Conservation (phyloP, 768 basidiomycete species). For the Termitomyces sp. region DNA sequence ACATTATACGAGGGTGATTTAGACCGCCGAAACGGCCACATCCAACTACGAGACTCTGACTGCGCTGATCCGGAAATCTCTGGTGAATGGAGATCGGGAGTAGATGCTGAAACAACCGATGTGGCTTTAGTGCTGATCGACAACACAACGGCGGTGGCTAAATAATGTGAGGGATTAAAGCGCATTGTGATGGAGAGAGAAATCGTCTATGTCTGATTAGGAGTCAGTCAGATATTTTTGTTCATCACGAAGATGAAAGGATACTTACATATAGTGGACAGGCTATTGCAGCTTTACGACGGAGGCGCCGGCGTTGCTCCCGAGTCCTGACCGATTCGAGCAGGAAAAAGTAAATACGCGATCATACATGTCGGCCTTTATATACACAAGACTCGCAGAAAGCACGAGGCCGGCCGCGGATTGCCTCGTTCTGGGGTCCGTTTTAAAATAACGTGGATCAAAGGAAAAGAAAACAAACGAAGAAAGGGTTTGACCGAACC, state of each 20-base stretch:
- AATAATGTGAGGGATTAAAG: slow-evolving; percentile 11
- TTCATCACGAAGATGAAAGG: too few relatives aligned
- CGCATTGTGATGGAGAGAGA: slow-evolving; percentile 7
- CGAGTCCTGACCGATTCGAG: not conserved
- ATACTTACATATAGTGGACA: not conserved
- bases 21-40: slow-evolving; percentile 9
- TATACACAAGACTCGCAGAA: not conserved
- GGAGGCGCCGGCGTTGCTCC: slow-evolving; percentile 6
- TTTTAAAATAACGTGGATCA: not conserved
- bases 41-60: slow-evolving; percentile 7
- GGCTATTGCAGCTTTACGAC: not conserved
- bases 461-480: not conserved
- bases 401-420: slow-evolving; percentile 6
- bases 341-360: not conserved
- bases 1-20: not conserved
- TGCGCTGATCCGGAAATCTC: slow-evolving; percentile 1
- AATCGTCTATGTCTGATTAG: not conserved
- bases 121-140: slow-evolving; percentile 8
- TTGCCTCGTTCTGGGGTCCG: slow-evolving; percentile 11
- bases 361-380: slow-evolving; percentile 6
- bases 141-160: slow-evolving; percentile 12
- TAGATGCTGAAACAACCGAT: slow-evolving; percentile 5
- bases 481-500: not conserved
- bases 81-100: not conserved
- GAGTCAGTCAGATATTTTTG: not conserved